These are phyloP conservation scores for Monascus ruber DNA, from an alignment of 2,329 filamentous ascomycete species.

Conservation along the genomic window DNA sequence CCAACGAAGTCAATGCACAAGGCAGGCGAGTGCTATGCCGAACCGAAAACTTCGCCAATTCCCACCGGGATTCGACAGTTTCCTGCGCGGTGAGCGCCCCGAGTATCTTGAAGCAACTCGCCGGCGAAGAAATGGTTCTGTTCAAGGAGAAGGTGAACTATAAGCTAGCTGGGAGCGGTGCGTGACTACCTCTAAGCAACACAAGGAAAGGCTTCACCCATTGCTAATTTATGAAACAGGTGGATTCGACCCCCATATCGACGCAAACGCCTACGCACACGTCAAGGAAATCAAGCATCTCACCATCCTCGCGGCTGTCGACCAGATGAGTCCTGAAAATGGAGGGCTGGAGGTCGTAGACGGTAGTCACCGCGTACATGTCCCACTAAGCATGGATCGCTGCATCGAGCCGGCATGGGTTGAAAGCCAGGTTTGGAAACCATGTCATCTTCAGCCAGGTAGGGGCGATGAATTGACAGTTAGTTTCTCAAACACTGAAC, in stretches of 20 bases:
- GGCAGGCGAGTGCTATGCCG: slow-evolving; percentile 21
- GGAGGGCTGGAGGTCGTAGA: slow-evolving; percentile 31
- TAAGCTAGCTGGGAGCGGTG: slow-evolving; percentile 29
- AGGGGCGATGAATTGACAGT: no score
- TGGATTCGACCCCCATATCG: slow-evolving; percentile 31
- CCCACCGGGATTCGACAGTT: slow-evolving; percentile 22
- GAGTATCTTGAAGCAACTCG: slow-evolving; percentile 21
- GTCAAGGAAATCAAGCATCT: slow-evolving; percentile 32
- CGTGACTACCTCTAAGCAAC: not conserved
- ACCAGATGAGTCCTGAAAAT: slow-evolving; percentile 24
- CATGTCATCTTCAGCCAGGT: slow-evolving; percentile 25
- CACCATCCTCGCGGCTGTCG: slow-evolving; percentile 30
- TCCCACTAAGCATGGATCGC: slow-evolving; percentile 23
- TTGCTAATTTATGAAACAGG: slow-evolving; percentile 7
- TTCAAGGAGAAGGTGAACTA: slow-evolving; percentile 38
- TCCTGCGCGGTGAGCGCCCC: slow-evolving; percentile 22
- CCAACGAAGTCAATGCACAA: slow-evolving; percentile 18
- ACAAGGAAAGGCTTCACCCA: not conserved
- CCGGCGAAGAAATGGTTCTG: slow-evolving; percentile 28
- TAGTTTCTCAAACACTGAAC: no score
- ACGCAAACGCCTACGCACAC: slow-evolving; percentile 33
- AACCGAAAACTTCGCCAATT: slow-evolving; percentile 25
- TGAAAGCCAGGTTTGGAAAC: slow-evolving; percentile 21
- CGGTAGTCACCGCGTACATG: slow-evolving; percentile 25
- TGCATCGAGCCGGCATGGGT: slow-evolving; percentile 27